A percentile compares a stretch with the other conserved stretches of the same genome.
These are phyloP conservation scores for Ampelomyces quisqualis DNA, from an alignment of 2,329 filamentous ascomycete genomes.

Conservation along the genomic window DNA sequence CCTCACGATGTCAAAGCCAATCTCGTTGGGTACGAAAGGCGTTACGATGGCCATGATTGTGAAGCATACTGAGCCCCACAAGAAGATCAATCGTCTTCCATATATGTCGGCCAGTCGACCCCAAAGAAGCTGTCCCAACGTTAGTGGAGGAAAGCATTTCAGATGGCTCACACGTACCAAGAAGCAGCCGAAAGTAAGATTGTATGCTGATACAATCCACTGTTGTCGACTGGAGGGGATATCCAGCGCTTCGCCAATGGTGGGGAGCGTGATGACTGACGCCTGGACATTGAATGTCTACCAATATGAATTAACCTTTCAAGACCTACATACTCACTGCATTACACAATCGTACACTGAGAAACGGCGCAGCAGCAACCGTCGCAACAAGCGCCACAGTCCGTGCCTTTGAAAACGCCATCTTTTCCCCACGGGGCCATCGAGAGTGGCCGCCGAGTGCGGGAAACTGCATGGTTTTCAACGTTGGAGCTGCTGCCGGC, in stretches of 20 bases:
- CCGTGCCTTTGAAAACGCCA: slow-evolving; percentile 36
- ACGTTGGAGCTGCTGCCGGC: too few species aligned
- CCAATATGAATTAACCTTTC: slow-evolving; percentile 1
- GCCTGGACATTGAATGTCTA: slow-evolving; percentile 60
- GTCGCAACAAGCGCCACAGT: slow-evolving; percentile 34
- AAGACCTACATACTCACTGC: neutral
- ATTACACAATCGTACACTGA: slow-evolving; percentile 30
- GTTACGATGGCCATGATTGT: slow-evolving; percentile 60
- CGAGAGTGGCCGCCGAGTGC: too few species aligned
- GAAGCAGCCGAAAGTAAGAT: slow-evolving; percentile 67
- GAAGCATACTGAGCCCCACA: slow-evolving; percentile 64
- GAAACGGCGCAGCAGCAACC: slow-evolving; percentile 31
- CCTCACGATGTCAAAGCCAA: slow-evolving; percentile 66
- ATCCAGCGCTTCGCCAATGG: slow-evolving; percentile 57
- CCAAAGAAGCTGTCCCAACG: slow-evolving; percentile 55
- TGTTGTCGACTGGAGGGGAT: slow-evolving; percentile 62
- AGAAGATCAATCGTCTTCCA: slow-evolving; percentile 65
- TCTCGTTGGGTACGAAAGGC: slow-evolving; percentile 66
- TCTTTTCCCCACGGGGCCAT: too few species aligned
- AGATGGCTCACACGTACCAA: slow-evolving; percentile 36
- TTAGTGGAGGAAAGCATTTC: slow-evolving; percentile 4
- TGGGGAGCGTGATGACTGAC: slow-evolving; percentile 63
- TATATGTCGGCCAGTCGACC: slow-evolving; percentile 67
- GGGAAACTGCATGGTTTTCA: too few species aligned
- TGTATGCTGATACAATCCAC: slow-evolving; percentile 68